These are phyloP conservation scores for Golubevia sp. DNA, from an alignment of 1,284 basidiomycete genomes.

Conservation along the genomic window DNA sequence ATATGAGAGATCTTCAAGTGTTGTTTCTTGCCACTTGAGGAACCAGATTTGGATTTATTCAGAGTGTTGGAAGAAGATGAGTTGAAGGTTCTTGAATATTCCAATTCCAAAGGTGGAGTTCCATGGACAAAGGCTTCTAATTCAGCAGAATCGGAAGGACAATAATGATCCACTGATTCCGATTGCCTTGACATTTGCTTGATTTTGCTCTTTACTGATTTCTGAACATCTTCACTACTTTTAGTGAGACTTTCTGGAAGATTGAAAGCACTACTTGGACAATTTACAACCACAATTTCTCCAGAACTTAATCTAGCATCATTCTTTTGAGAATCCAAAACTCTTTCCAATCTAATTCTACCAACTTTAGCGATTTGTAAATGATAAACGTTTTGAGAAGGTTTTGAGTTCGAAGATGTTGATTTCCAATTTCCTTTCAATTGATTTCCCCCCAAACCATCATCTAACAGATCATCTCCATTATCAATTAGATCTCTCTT, in stretches of 20 bases:
- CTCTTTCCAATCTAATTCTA: slow-evolving; percentile 42
- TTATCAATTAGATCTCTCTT: no score
- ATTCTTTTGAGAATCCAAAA: slow-evolving; percentile 43
- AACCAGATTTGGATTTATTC: neutral
- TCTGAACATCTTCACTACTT: no score
- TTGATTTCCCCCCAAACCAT: no score
- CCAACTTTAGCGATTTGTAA: slow-evolving; percentile 37
- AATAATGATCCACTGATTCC: slow-evolving; percentile 20
- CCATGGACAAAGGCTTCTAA: slow-evolving; percentile 42
- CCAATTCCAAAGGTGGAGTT: slow-evolving; percentile 43
- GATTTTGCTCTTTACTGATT: no score
- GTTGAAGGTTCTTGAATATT: slow-evolving; percentile 15
- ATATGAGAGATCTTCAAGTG: slow-evolving; percentile 8
- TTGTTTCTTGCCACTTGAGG: neutral
- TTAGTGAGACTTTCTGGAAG: no score
- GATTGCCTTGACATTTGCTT: no score
- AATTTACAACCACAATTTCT: slow-evolving; percentile 48
- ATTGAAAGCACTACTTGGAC: slow-evolving; percentile 40
- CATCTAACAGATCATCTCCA: no score
- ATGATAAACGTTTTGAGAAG: slow-evolving; percentile 20
- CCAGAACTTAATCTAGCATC: slow-evolving; percentile 34
- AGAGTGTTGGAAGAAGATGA: no score
- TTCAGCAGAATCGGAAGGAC: slow-evolving; percentile 40
- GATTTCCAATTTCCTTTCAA: neutral
- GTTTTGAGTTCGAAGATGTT: no score